Evolutionary conservation across 306 rosid genomes (phyloP).

Genomic region (Citrullus colocynthis): DNA sequence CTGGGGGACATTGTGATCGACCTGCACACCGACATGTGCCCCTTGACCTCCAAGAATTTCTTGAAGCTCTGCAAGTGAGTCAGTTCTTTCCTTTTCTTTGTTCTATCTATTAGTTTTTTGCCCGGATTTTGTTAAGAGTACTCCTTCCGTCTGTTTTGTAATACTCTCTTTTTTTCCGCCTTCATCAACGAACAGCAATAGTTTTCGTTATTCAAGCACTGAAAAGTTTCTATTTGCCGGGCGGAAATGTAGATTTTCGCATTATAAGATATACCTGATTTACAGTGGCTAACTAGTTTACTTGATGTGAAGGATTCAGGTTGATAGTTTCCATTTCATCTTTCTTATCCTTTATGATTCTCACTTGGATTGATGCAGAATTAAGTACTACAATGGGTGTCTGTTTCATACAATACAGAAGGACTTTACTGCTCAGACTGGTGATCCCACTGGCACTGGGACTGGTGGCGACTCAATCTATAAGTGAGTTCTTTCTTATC

Average conservation of each 20-base stretch:
- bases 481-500: constrained; percentile 33
- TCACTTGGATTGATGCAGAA: constrained; percentile 28
- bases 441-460: constrained; percentile 80
- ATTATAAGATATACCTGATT: neutral
- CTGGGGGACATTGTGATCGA: constrained; percentile 77
- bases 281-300: neutral
- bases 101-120: neutral
- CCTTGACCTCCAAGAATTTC: constrained; percentile 81
- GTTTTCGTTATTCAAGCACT: neutral
- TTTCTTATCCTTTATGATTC: neutral
- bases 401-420: constrained; percentile 78
- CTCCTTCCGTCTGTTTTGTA: neutral
- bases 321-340: neutral
- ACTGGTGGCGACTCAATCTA: constrained; percentile 68
- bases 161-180: neutral
- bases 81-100: neutral
- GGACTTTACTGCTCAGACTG: constrained; percentile 94
- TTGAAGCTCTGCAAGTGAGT: constrained; percentile 83
- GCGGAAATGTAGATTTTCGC: neutral
- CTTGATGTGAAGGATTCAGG: neutral
- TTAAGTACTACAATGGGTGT: constrained; percentile 78
- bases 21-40: constrained; percentile 59
- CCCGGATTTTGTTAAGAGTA: neutral
- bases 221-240: neutral
- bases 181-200: neutral